Conservation (phyloP, 2,329 filamentous ascomycete genomes). For the Nannizzia gypsea region DNA sequence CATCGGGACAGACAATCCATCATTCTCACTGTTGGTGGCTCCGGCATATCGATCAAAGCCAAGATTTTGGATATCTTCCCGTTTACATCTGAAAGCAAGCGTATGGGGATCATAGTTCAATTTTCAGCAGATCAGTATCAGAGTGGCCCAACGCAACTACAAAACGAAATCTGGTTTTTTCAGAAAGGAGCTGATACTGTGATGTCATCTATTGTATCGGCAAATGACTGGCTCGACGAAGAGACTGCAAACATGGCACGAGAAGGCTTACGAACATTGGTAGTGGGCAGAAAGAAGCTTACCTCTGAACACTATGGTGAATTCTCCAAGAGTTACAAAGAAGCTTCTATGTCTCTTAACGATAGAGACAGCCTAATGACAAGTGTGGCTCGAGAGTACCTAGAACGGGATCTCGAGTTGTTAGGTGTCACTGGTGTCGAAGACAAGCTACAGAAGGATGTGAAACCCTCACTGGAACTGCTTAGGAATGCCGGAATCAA, state of each 20-base stretch:
- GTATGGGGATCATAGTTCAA: slow-evolving; percentile 93
- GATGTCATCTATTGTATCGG: slow-evolving; percentile 88
- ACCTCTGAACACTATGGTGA: slow-evolving; percentile 67
- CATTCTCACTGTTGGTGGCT: slow-evolving; percentile 64
- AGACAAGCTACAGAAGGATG: slow-evolving; percentile 88
- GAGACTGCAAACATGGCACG: slow-evolving; percentile 99
- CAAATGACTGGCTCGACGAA: slow-evolving; percentile 97
- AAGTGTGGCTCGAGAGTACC: slow-evolving; percentile 61
- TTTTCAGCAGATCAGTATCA: slow-evolving; percentile 52
- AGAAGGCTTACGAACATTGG: slow-evolving; percentile 84
- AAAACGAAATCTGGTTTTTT: slow-evolving; percentile 91
- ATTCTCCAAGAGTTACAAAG: slow-evolving; percentile 62
- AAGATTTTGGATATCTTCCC: slow-evolving; percentile 90
- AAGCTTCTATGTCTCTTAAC: slow-evolving; percentile 68
- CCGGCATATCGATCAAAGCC: slow-evolving; percentile 66
- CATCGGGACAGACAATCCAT: slow-evolving; percentile 83
- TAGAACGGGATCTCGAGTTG: slow-evolving; percentile 82
- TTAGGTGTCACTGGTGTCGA: slow-evolving; percentile 97
- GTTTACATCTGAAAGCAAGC: slow-evolving; percentile 93
- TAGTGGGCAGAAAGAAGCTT: slow-evolving; percentile 83
- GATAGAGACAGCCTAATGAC: slow-evolving; percentile 74
- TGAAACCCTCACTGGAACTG: slow-evolving; percentile 89
- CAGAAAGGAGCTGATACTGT: slow-evolving; percentile 98
- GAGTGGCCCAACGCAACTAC: slow-evolving; percentile 38
- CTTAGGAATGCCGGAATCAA: slow-evolving; percentile 95